These are phyloP conservation scores for Saturnispora halmiae DNA, from an alignment of 805 yeast species.

Conservation along the genomic window DNA sequence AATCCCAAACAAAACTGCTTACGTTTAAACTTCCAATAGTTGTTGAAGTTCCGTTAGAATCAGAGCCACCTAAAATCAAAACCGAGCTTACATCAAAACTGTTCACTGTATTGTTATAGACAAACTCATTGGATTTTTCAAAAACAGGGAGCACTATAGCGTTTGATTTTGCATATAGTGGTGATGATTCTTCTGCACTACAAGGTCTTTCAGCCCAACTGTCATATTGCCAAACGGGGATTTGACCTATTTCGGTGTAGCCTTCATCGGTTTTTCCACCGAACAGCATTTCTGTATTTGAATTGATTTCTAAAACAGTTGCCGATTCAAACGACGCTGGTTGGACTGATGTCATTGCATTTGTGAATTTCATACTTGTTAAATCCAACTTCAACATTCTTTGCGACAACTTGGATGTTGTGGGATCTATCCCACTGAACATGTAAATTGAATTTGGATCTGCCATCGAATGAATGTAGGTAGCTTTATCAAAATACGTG, in stretches of 20 bases:
- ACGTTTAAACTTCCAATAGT: conserved; percentile 33
- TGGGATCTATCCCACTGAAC: conserved; percentile 41
- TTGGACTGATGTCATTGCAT: conserved; percentile 39
- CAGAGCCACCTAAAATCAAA: conserved; percentile 55
- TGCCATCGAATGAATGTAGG: conserved; percentile 35
- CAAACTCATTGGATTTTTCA: conserved; percentile 20
- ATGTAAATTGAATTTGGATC: conserved; percentile 36
- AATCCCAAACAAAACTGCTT: conserved; percentile 35
- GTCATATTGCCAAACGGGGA: conserved; percentile 62
- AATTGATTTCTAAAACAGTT: conserved; percentile 33
- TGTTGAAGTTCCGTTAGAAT: conserved; percentile 29
- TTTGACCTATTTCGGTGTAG: conserved; percentile 65
- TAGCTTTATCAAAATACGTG: conserved; percentile 26
- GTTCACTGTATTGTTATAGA: conserved; percentile 20
- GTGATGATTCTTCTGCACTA: conserved; percentile 24
- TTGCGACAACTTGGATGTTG: conserved; percentile 25
- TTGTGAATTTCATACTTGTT: conserved; percentile 25
- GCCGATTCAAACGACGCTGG: conserved; percentile 53
- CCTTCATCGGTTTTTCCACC: conserved; percentile 60
- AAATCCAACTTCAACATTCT: conserved; percentile 40
- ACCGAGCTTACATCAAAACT: conserved; percentile 33
- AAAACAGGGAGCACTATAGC: conserved; percentile 52
- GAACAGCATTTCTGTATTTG: conserved; percentile 42
- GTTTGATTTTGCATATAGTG: conserved; percentile 42
- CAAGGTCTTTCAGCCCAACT: conserved; percentile 55